These are phyloP conservation scores for Asterochloris sp. DNA, from an alignment of 139 green algal species.

Conservation along the genomic window DNA sequence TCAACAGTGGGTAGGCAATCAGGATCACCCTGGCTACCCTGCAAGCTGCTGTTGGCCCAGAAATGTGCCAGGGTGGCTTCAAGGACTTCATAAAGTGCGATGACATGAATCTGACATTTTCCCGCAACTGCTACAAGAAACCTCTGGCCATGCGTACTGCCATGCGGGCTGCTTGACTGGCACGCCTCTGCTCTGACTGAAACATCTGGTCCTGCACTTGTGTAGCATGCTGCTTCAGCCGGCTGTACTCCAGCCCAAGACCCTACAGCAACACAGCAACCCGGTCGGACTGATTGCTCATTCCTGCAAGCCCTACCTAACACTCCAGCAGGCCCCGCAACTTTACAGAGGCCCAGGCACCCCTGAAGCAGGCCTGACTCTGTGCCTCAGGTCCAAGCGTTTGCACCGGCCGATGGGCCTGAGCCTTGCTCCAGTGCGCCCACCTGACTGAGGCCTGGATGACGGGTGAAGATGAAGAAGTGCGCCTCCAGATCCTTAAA, in stretches of 20 bases:
- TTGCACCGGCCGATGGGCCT: too few species aligned
- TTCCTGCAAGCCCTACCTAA: not conserved
- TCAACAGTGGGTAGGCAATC: too few species aligned
- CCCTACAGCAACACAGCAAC: not conserved
- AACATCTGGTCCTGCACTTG: not conserved
- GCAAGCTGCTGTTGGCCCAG: too few species aligned
- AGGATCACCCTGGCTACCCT: too few species aligned
- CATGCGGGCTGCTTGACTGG: not conserved
- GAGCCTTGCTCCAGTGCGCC: too few species aligned
- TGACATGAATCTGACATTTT: slow-evolving; percentile 13
- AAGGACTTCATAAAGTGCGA: too few species aligned
- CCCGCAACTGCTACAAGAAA: slow-evolving; percentile 36
- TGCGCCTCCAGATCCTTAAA: slow-evolving; percentile 40
- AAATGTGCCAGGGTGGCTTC: too few species aligned
- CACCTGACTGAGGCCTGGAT: slow-evolving; percentile 15
- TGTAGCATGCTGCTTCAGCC: not conserved
- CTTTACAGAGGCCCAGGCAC: not conserved
- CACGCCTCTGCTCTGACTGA: not conserved
- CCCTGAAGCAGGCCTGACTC: not conserved
- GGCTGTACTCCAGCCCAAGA: not conserved
- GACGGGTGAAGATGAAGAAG: slow-evolving; percentile 29
- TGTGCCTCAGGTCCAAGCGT: too few species aligned
- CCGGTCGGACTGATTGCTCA: not conserved
- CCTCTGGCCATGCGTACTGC: not conserved
- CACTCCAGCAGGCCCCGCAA: not conserved